A percentile compares a stretch with the other conserved stretches of the same genome.
These are phyloP conservation scores for Trichoderma hamatum DNA, from an alignment of 2,329 filamentous ascomycete species.

Conservation along the genomic window DNA sequence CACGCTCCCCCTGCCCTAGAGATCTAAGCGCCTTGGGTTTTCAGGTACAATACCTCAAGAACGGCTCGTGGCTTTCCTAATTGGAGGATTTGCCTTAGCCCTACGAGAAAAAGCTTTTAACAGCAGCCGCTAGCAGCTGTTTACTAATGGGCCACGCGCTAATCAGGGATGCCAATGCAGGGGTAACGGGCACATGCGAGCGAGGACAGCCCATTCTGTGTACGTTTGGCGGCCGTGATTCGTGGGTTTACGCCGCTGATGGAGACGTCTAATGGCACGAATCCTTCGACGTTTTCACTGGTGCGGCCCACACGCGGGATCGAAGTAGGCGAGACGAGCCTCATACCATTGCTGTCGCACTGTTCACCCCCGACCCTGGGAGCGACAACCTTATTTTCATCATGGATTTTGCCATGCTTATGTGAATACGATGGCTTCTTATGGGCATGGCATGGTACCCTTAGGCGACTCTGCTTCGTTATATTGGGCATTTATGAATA, in stretches of 20 bases:
- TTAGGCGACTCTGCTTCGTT: neutral
- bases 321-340: constrained; percentile 15
- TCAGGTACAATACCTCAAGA: neutral
- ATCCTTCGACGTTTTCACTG: constrained; percentile 12
- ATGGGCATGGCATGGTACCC: neutral
- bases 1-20: constrained; percentile 3
- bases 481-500: neutral
- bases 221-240: neutral
- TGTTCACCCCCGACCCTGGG: neutral
- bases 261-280: constrained; percentile 8
- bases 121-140: neutral
- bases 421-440: neutral
- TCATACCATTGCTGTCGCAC: constrained; percentile 12
- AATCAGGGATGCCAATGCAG: constrained; percentile 15
- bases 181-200: constrained; percentile 6
- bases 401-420: neutral
- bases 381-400: neutral
- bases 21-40: constrained; percentile 20
- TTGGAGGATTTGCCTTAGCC: constrained; percentile 17
- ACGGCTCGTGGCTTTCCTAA: neutral
- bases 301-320: constrained; percentile 1
- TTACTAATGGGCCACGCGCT: constrained; percentile 24
- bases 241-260: neutral
- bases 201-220: neutral
- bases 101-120: neutral